Evolutionary conservation across 139 green algal genomes (phyloP).

Genomic region (Coccomyxa sp.): DNA sequence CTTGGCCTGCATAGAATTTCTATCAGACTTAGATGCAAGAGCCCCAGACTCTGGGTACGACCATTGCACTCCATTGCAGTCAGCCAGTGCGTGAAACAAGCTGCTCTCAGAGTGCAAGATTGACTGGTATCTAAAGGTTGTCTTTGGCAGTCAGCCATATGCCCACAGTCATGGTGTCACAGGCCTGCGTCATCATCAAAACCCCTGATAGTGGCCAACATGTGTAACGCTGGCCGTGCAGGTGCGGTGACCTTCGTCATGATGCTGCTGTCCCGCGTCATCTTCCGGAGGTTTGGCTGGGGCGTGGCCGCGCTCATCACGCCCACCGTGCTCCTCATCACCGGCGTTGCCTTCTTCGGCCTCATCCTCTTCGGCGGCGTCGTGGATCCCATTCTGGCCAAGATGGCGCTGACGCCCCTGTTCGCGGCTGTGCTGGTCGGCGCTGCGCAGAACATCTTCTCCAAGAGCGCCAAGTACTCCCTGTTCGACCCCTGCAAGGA

Average conservation of each 20-base stretch:
- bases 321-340: slow-evolving; percentile 93
- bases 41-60: too few species aligned
- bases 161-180: too few species aligned
- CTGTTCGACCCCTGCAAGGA: slow-evolving; percentile 99
- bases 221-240: slow-evolving; percentile 20
- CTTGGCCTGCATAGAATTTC: too few species aligned
- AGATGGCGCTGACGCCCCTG: slow-evolving; percentile 87
- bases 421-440: slow-evolving; percentile 95
- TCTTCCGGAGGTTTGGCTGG: slow-evolving; percentile 98
- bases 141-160: too few species aligned
- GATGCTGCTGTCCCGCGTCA: slow-evolving; percentile 93
- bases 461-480: slow-evolving; percentile 96
- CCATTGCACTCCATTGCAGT: too few species aligned
- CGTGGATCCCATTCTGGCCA: slow-evolving; percentile 75
- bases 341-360: slow-evolving; percentile 93
- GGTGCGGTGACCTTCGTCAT: slow-evolving; percentile 94
- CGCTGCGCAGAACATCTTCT: slow-evolving; percentile 98
- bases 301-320: slow-evolving; percentile 94
- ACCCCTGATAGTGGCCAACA: too few species aligned
- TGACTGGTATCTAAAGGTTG: too few species aligned
- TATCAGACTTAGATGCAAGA: too few species aligned
- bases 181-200: too few species aligned
- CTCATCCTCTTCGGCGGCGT: slow-evolving; percentile 81
- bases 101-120: too few species aligned
- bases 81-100: too few species aligned